Evolutionary conservation across 2,329 filamentous ascomycete species (phyloP), one percentile per base, ranked within the genome.

Genomic region (Scorias spongiosa): DNA sequence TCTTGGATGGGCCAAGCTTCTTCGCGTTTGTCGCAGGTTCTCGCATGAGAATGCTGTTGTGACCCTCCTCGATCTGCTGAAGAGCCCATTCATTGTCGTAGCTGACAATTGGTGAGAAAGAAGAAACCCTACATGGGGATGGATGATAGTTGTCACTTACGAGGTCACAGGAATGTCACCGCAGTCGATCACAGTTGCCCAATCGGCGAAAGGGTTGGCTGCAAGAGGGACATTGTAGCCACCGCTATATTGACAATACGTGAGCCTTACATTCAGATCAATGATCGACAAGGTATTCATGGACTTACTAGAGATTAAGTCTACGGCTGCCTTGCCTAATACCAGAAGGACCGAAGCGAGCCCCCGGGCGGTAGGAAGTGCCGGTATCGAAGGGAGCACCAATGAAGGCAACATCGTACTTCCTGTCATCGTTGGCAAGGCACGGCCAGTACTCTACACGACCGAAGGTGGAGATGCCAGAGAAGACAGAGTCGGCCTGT

Each of bases 371-470:
- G 64, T 93, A 93, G 0, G 83, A 88, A 20, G 84, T 91, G 42
- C 84, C 84, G 1, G 85, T 89, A 59, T 93, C 85, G 53, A 91
- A 91, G 0, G 85, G 84, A 36, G 83, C 84, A 38, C 82, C 84
- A 42, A 91, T 75, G 61, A 93, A 91, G 1, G 85, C 85, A 62
- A 93, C 88, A 51, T 93, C 85, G 54, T 82, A 93, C 55, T 79
- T 76, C 51, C 81, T 78, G 20, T 77, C 72, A 36, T 76, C 71
- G 48, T 74, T 79, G n/a, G 75, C 69, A 3, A 93, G 69, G 59
- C 85, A 93, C 2, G 83, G 82, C 46, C 73, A 75, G 63, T 93
- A 91, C 5, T 80, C 78, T 37, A 91, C 66, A 42, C 84, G 78
- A 10, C 84, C 85, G 58, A 91, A 91, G 7, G 85, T 93, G 1